Conservation (phyloP, 345 rosid genomes). For the Salix caprea region DNA sequence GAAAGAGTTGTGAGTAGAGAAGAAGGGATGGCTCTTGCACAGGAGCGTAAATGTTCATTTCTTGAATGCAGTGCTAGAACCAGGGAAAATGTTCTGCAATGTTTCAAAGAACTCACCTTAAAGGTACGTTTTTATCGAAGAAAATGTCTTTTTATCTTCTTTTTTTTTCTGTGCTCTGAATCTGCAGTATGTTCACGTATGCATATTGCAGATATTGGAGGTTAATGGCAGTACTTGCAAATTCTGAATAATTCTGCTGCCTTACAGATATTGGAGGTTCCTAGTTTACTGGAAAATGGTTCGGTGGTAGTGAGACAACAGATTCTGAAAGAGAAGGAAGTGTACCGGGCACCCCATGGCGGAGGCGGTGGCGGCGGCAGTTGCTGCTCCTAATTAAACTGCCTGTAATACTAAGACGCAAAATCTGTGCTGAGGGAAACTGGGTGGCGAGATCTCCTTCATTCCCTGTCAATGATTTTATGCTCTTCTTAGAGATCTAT, state of each 20-base stretch:
- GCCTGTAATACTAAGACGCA: not conserved
- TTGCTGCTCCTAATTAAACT: constrained; percentile 46
- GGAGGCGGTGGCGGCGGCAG: constrained; percentile 5
- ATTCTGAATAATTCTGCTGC: not conserved
- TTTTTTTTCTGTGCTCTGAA: not conserved
- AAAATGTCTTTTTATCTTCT: not conserved
- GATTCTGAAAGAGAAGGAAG: constrained; percentile 43
- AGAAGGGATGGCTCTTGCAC: constrained; percentile 81
- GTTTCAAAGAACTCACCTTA: constrained; percentile 61
- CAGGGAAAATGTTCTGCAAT: constrained; percentile 57
- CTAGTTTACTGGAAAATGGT: constrained; percentile 74
- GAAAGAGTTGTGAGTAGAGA: constrained; percentile 79
- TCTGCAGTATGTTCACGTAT: not conserved
- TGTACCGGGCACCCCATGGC: constrained; percentile 19
- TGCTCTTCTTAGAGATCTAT: not conserved
- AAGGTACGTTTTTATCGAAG: constrained; percentile 43
- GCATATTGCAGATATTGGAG: too few species aligned
- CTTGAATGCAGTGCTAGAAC: constrained; percentile 86
- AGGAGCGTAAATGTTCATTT: constrained; percentile 60
- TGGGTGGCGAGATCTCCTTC: not conserved
- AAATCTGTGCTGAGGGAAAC: not conserved
- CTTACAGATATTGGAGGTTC: constrained; percentile 67
- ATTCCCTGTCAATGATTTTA: not conserved
- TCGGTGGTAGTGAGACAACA: constrained; percentile 54
- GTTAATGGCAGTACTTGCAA: not conserved